Percentiles rank a stretch among this genome's conserved stretches.
These are phyloP conservation scores for Neofusicoccum kwambonambiense DNA, from an alignment of 2,329 filamentous ascomycete species.

Conservation along the genomic window DNA sequence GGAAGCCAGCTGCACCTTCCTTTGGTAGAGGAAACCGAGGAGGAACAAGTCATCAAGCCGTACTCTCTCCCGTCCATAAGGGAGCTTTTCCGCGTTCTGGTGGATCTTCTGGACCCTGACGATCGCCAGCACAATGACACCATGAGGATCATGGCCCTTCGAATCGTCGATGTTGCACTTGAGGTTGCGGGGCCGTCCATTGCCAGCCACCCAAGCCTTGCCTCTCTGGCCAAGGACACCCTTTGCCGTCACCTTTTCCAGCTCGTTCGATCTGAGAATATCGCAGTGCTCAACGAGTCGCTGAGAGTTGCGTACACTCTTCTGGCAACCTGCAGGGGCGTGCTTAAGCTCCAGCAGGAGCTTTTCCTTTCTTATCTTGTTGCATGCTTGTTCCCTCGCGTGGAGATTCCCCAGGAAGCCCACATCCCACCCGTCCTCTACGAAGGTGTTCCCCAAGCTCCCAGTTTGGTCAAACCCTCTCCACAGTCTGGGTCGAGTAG, in stretches of 20 bases:
- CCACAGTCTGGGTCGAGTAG: constrained; percentile 57
- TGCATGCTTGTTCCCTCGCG: constrained; percentile 87
- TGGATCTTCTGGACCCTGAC: constrained; percentile 90
- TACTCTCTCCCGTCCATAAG: constrained; percentile 93
- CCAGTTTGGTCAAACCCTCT: constrained; percentile 78
- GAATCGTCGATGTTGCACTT: constrained; percentile 94
- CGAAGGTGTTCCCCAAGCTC: constrained; percentile 86
- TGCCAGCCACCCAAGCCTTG: constrained; percentile 84
- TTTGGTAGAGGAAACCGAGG: constrained; percentile 40
- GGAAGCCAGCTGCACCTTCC: constrained; percentile 46
- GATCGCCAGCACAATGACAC: constrained; percentile 90
- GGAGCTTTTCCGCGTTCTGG: constrained; percentile 89
- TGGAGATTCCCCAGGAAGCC: constrained; percentile 87
- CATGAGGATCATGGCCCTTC: constrained; percentile 94
- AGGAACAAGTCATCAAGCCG: constrained; percentile 65
- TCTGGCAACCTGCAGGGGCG: constrained; percentile 82
- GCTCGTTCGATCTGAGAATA: constrained; percentile 91
- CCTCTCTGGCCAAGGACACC: constrained; percentile 84
- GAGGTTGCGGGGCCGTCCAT: constrained; percentile 96
- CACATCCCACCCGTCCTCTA: constrained; percentile 91
- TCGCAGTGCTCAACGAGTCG: constrained; percentile 90
- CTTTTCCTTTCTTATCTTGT: constrained; percentile 93
- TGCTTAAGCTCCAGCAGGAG: constrained; percentile 95
- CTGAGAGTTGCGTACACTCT: constrained; percentile 88
- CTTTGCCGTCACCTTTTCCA: constrained; percentile 95